A percentile compares a stretch with the other conserved stretches of the same genome.
These are phyloP conservation scores for Venturia nashicola DNA, from an alignment of 2,329 filamentous ascomycete genomes.

Conservation along the genomic window DNA sequence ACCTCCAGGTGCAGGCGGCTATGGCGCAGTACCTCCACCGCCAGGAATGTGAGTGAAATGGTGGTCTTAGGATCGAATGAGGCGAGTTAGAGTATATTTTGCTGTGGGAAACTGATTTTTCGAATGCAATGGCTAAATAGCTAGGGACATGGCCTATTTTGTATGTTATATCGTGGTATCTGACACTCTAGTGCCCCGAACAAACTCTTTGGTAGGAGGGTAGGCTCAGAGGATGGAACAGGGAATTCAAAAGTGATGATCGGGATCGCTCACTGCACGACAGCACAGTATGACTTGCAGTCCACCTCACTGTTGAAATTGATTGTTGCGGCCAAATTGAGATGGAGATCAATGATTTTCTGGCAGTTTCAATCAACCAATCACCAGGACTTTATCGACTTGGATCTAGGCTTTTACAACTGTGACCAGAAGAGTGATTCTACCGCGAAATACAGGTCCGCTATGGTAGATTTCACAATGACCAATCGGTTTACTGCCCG, in stretches of 20 bases:
- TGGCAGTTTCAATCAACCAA: no score
- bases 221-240: not conserved
- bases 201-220: not conserved
- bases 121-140: not conserved
- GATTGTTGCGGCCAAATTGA: no score
- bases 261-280: not conserved
- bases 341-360: no score
- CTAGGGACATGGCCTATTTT: not conserved
- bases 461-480: no score
- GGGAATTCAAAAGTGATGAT: not conserved
- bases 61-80: not conserved
- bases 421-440: no score
- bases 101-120: not conserved
- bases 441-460: no score
- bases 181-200: not conserved
- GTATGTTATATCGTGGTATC: not conserved
- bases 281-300: not conserved
- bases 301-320: no score
- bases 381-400: no score
- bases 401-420: no score
- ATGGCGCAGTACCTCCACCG: conserved; percentile 6
- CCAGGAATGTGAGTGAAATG: conserved; percentile 5
- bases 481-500: no score
- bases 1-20: not conserved
- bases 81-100: not conserved